phyloP scores from a whole-genome alignment of 208 protist species.

The Leishmania aethiopica region DNA sequence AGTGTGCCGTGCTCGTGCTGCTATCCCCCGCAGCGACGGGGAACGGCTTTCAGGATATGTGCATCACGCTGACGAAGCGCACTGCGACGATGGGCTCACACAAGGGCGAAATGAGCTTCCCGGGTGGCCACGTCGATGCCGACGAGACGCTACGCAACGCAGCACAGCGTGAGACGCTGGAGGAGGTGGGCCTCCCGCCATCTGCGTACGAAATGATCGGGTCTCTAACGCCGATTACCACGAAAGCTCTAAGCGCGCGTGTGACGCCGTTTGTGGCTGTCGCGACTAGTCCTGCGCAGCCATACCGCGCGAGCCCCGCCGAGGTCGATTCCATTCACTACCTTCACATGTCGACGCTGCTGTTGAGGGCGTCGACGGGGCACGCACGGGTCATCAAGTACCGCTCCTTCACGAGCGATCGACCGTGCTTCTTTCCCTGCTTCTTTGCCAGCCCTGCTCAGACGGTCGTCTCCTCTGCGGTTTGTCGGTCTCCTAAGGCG shows the following conservation, averaged over 20 bases:
- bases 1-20: slow-evolving; percentile 68
- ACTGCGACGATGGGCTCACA: slow-evolving; percentile 56
- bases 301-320: slow-evolving; percentile 55
- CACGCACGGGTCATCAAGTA: slow-evolving; percentile 71
- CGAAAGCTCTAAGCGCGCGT: slow-evolving; percentile 20
- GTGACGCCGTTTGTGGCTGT: slow-evolving; percentile 74
- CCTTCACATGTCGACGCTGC: slow-evolving; percentile 70
- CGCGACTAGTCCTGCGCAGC: slow-evolving; percentile 29
- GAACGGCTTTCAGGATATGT: slow-evolving; percentile 74
- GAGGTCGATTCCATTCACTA: slow-evolving; percentile 88
- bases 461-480: slow-evolving; percentile 18
- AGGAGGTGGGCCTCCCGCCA: slow-evolving; percentile 76
- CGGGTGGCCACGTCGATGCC: slow-evolving; percentile 63
- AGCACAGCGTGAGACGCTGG: slow-evolving; percentile 74
- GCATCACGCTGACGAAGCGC: slow-evolving; percentile 88
- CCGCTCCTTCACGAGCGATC: slow-evolving; percentile 24
- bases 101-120: slow-evolving; percentile 84
- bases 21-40: slow-evolving; percentile 51
- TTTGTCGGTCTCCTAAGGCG: slow-evolving; percentile 29
- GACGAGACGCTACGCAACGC: slow-evolving; percentile 56
- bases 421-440: slow-evolving; percentile 75
- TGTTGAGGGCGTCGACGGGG: slow-evolving; percentile 47
- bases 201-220: slow-evolving; percentile 58
- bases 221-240: slow-evolving; percentile 50
- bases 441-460: slow-evolving; percentile 76